These are phyloP conservation scores for Fonsecaea erecta DNA, from an alignment of 2,329 filamentous ascomycete genomes.

Conservation along the genomic window DNA sequence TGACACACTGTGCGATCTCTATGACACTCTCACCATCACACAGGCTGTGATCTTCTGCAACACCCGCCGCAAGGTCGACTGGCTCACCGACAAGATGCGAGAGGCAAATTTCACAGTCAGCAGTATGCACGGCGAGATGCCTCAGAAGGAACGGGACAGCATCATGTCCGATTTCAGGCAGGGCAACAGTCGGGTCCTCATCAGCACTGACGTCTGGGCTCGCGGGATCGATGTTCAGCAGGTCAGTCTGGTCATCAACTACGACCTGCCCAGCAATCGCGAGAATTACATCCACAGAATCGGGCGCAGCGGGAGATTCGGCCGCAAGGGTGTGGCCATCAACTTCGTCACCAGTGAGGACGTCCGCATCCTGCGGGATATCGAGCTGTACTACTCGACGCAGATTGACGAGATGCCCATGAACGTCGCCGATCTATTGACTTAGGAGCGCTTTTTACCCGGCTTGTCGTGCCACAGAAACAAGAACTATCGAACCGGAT, in stretches of 20 bases:
- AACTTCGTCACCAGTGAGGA: conserved; percentile 99
- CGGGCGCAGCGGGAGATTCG: conserved; percentile 91
- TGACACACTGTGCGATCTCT: conserved; percentile 96
- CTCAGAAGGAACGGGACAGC: conserved; percentile 94
- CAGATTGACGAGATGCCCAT: conserved; percentile 99
- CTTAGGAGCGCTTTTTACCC: conserved; percentile 10
- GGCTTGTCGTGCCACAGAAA: background rate
- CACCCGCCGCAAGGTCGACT: conserved; percentile 97
- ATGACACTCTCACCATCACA: conserved; percentile 97
- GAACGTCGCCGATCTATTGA: conserved; percentile 74
- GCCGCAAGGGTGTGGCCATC: conserved; percentile 97
- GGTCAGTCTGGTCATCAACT: conserved; percentile 98
- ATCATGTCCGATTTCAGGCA: conserved; percentile 99
- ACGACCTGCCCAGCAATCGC: conserved; percentile 95
- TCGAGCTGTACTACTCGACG: conserved; percentile 94
- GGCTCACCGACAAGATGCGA: conserved; percentile 99
- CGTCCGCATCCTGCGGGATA: conserved; percentile 94
- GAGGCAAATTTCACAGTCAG: conserved; percentile 98
- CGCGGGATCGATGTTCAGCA: conserved; percentile 99
- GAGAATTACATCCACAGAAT: conserved; percentile 99
- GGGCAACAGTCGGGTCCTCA: conserved; percentile 92
- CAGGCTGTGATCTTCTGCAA: conserved; percentile 99
- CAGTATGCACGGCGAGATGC: conserved; percentile 99
- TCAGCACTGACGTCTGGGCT: conserved; percentile 97
- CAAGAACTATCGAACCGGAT: background rate